Evolutionary conservation across 371 early-diverging fungal genomes (phyloP).

Genomic region (Mucor plumbeus): DNA sequence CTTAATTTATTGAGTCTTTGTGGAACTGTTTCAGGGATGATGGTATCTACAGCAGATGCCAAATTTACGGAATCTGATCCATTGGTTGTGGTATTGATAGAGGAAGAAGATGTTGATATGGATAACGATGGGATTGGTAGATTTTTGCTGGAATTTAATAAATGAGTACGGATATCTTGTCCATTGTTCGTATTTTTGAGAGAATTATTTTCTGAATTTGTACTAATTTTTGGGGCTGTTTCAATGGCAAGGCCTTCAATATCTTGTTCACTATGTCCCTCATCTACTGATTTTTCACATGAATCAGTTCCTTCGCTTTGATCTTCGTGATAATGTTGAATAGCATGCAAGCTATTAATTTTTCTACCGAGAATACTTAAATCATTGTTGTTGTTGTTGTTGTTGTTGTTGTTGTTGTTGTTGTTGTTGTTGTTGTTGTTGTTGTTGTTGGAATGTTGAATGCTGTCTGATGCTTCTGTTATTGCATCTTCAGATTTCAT

Average conservation of each 20-base stretch:
- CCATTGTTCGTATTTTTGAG: constrained; percentile 3
- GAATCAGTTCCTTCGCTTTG: neutral
- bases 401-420: constrained; percentile 8
- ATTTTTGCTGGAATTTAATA: neutral
- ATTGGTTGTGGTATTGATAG: neutral
- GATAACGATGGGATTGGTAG: neutral
- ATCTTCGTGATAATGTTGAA: constrained; percentile 38
- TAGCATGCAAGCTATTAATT: constrained; percentile 38
- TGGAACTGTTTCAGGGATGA: constrained; percentile 5
- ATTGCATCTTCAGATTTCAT: constrained; percentile 16
- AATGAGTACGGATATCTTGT: neutral
- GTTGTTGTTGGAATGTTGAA: neutral
- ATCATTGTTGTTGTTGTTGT: constrained; percentile 18
- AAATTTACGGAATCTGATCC: neutral
- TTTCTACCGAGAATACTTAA: constrained; percentile 47
- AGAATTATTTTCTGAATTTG: neutral
- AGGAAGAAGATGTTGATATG: neutral
- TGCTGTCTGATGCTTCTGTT: constrained; percentile 19
- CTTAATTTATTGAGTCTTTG: neutral
- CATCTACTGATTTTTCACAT: neutral
- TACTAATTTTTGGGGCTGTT: constrained; percentile 4
- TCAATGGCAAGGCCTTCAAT: constrained; percentile 12
- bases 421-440: constrained; percentile 25
- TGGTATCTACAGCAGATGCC: constrained; percentile 1
- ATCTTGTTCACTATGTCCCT: neutral